Percentiles rank a stretch among this genome's conserved stretches.
Evolutionary conservation across 2,329 filamentous ascomycete genomes (phyloP).

Genomic region (Cladosporium sp.): DNA sequence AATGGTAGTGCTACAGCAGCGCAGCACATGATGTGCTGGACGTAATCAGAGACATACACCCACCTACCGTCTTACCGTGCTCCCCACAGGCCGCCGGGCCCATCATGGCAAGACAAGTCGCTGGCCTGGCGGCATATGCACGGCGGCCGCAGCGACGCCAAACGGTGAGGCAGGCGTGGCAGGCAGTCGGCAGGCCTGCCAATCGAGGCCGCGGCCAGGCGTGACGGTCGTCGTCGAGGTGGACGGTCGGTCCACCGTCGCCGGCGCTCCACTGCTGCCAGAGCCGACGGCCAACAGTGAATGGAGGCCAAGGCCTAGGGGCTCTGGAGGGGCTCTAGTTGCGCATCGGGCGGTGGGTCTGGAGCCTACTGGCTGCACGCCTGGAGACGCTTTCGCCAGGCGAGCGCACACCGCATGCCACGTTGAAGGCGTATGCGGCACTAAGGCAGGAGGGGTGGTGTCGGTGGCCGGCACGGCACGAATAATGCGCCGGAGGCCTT

Average conservation of each 20-base stretch:
- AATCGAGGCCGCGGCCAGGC: conserved; percentile 6
- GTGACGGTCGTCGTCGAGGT: conserved; percentile 12
- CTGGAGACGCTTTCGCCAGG: conserved; percentile 15
- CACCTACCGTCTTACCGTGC: conserved; percentile 3
- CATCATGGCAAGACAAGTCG: conserved; percentile 13
- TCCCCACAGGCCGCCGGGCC: conserved; percentile 3
- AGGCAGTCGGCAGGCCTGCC: conserved; percentile 11
- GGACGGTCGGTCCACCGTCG: background rate
- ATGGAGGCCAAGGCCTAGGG: conserved; percentile 3
- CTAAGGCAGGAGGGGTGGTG: conserved; percentile 16
- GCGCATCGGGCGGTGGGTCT: conserved; percentile 15
- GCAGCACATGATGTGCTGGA: conserved; percentile 7
- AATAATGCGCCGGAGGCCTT: background rate
- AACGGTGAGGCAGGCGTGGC: conserved; percentile 22
- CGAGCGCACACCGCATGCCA: conserved; percentile 25
- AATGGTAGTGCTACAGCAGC: conserved; percentile 12
- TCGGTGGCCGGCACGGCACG: conserved; percentile 20
- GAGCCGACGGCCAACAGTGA: background rate
- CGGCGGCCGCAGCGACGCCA: conserved; percentile 12
- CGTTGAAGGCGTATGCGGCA: conserved; percentile 21
- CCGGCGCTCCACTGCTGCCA: conserved; percentile 9
- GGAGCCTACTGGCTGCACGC: conserved; percentile 19
- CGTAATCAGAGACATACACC: conserved; percentile 10
- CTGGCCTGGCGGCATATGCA: conserved; percentile 20
- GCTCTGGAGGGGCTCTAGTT: background rate